These are phyloP conservation scores for Aspergillus sp. DNA, from an alignment of 2,329 filamentous ascomycete species.

Conservation along the genomic window DNA sequence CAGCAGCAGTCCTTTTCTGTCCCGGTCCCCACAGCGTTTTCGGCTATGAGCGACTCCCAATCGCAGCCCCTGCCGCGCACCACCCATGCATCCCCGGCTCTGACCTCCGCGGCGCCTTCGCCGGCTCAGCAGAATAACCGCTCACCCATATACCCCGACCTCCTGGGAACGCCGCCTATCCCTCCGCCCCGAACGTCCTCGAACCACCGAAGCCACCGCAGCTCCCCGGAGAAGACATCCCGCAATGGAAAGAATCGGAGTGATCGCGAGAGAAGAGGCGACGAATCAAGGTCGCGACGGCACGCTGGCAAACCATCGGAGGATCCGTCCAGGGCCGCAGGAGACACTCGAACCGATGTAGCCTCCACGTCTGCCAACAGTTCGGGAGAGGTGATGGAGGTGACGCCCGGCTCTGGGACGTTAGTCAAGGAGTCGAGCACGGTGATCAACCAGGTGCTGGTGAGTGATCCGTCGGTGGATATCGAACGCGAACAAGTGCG, in stretches of 20 bases:
- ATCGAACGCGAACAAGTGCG: slow-evolving; percentile 69
- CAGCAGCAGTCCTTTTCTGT: slow-evolving; percentile 28
- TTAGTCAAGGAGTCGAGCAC: slow-evolving; percentile 74
- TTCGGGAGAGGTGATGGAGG: slow-evolving; percentile 47
- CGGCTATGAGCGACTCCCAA: slow-evolving; percentile 46
- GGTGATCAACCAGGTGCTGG: slow-evolving; percentile 71
- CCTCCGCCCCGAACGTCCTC: slow-evolving; percentile 82
- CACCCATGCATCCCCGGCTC: slow-evolving; percentile 41
- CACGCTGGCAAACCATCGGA: slow-evolving; percentile 48
- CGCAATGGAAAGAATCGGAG: slow-evolving; percentile 38
- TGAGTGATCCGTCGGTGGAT: slow-evolving; percentile 73
- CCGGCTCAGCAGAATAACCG: slow-evolving; percentile 28
- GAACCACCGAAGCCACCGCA: slow-evolving; percentile 53
- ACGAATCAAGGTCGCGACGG: slow-evolving; percentile 43
- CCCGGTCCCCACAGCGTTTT: slow-evolving; percentile 32
- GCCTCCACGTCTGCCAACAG: slow-evolving; percentile 27
- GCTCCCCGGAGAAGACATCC: slow-evolving; percentile 39
- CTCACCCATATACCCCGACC: slow-evolving; percentile 41
- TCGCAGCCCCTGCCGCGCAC: slow-evolving; percentile 42
- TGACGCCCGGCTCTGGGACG: slow-evolving; percentile 56
- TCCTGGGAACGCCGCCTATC: slow-evolving; percentile 62
- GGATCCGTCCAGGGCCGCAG: slow-evolving; percentile 40
- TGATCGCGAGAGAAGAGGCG: slow-evolving; percentile 40
- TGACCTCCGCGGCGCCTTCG: slow-evolving; percentile 29
- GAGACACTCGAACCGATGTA: slow-evolving; percentile 40